These are phyloP conservation scores for Chaetomium cochliodes DNA, from an alignment of 495 filamentous ascomycete species.

Conservation along the genomic window DNA sequence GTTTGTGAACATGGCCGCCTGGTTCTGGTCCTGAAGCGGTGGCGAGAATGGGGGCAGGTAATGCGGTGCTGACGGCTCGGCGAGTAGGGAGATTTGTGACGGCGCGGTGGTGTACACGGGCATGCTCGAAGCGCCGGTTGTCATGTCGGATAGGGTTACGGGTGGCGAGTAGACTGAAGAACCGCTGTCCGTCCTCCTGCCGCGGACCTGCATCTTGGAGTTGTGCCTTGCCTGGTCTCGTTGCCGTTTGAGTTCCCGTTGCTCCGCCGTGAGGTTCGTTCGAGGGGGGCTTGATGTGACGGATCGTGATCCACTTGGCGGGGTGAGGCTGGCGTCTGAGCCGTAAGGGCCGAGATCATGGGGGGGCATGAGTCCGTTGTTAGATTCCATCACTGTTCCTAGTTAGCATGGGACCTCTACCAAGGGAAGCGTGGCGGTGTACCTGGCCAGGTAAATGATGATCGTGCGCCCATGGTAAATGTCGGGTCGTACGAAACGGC, in stretches of 20 bases:
- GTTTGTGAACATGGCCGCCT: slow-evolving; percentile 38
- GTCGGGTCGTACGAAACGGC: slow-evolving; percentile 47
- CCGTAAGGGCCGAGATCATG: slow-evolving; percentile 39
- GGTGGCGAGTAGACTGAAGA: slow-evolving; percentile 43
- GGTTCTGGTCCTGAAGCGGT: slow-evolving; percentile 44
- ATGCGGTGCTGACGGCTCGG: slow-evolving; percentile 43
- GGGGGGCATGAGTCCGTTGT: slow-evolving; percentile 40
- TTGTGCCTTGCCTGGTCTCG: slow-evolving; percentile 47
- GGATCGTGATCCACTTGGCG: slow-evolving; percentile 46
- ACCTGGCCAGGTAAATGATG: slow-evolving; percentile 47
- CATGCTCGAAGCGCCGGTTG: slow-evolving; percentile 38
- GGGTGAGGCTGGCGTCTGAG: slow-evolving; percentile 46
- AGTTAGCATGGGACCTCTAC: slow-evolving; percentile 18
- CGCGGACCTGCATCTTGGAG: slow-evolving; percentile 42
- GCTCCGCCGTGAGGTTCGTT: slow-evolving; percentile 46
- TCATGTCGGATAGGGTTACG: slow-evolving; percentile 42
- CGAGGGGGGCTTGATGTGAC: slow-evolving; percentile 49
- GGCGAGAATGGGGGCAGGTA: slow-evolving; percentile 48
- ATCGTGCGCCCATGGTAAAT: slow-evolving; percentile 47
- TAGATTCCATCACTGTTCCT: slow-evolving; percentile 38
- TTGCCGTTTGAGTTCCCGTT: slow-evolving; percentile 51
- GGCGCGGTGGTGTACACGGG: slow-evolving; percentile 50
- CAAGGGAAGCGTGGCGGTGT: not conserved
- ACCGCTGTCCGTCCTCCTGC: slow-evolving; percentile 42
- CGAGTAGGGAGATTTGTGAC: slow-evolving; percentile 45